Base-by-base conservation (phyloP, 1,139 yeast genomes). In the Yamadazyma dendronema region DNA sequence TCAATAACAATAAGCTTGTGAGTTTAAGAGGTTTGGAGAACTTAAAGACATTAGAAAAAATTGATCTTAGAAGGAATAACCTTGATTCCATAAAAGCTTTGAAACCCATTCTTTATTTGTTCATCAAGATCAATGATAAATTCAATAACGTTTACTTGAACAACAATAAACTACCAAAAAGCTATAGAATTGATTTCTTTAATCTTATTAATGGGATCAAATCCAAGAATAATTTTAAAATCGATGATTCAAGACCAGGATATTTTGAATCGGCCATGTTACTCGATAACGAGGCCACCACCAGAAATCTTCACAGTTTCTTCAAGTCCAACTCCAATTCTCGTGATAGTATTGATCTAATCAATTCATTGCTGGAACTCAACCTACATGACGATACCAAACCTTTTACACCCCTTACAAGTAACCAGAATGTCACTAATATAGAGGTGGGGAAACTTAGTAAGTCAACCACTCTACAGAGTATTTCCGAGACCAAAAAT, bases 241-340 rank as follows among this genome's bases (percentile, higher is more conserved):
- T 80, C 34, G 85, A 80, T 52, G 85, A 81, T 38, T 75, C 82
- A 8, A 59, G 73, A 40, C 85, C 86, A 0, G 85, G 86, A 1
- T 72, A 80, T 42, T 75, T 80, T 54, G 86, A 80, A 56, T 68
- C 77, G 34, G 74, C 82, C 13, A 50, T 75, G 50, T 53, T 77
- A 24, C 57, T 77, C 37, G 84, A 77, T 47, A 62, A 71, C 3
- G 78, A 74, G 41, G 61, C 65, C 8, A 74, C 82, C 0, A 58
- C 61, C 36, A 56, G 66, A 49, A 61, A 61, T 33, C 61, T 75
- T 40, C 71, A 71, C 39, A 68, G 65, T 38, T 74, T 61, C 46
- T 61, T 72, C 38, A 67, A 62, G 50, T 33, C 54, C 17, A 39
- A 41, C 29, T 36, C 46, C 2, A 30, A 30, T 9, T 36, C 41